Base-by-base conservation (phyloP, 768 basidiomycete species). In the Russula sp. region DNA sequence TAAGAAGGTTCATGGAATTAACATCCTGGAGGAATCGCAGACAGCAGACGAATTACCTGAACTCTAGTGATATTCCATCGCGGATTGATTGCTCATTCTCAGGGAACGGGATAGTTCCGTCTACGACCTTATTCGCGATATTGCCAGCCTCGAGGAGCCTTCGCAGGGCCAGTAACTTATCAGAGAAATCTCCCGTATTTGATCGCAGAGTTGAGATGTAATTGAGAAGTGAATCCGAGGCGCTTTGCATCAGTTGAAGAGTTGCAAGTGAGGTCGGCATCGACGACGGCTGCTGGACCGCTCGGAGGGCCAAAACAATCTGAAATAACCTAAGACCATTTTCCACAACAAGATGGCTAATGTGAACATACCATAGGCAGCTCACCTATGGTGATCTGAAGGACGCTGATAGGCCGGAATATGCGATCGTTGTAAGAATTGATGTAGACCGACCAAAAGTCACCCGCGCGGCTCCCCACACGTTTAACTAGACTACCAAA, bases 131-230 rank as follows among this genome's bases (percentile, higher is more conserved):
- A 66, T 90, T 90, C 1, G 73, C 77, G 32, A 90, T 83, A 38
- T 81, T 78, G 7, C 71, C 73, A 20, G 85, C 75, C 64, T 88
- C 83, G 64, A 89, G 89, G 20, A 90, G 69, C 64, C 80, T 81
- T 39, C 81, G 79, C 22, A 90, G 77, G 56, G 75, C 75, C 2
- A 75, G 72, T 43, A 86, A 73, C 53, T 78, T 78, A 29, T 85
- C 80, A 0, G 80, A 77, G 20, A 89, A 75, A 16, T 81, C 81
- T 39, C 77, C 79, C 0, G 83, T 80, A 29, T 29, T 62, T 83
- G 76, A 20, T 82, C 74, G 51, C 85, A 74, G 13, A 90, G 72
- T 10, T 70, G 50, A 60, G 22, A 86, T 71, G 8, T 72, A 76
- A n/a, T 7, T 68, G 4, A 79, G 78, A 68, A 91, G 88, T 20